Evolutionary conservation across 1,139 yeast species (phyloP).

Genomic region (Suhomyces atakaporum): DNA sequence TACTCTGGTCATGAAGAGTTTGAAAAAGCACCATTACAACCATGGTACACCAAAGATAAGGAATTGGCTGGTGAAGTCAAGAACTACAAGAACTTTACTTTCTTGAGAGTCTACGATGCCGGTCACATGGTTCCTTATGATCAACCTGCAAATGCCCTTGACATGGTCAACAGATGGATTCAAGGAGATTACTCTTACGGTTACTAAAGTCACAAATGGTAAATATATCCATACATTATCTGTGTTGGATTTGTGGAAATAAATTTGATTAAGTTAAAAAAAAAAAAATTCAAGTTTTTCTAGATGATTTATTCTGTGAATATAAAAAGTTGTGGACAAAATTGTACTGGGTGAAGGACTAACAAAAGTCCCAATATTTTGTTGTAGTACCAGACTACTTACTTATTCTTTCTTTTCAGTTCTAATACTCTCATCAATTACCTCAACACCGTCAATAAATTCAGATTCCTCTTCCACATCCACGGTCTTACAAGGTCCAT

Average conservation of each 20-base stretch:
- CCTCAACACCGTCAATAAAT: constrained; percentile 10
- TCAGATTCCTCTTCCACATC: constrained; percentile 21
- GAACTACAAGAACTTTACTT: constrained; percentile 55
- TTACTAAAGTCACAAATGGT: not conserved
- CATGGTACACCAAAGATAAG: constrained; percentile 45
- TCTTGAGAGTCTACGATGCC: constrained; percentile 63
- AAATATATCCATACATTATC: too few relatives aligned
- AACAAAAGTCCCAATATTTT: too few relatives aligned
- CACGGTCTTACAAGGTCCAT: constrained; percentile 48
- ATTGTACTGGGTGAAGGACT: too few relatives aligned
- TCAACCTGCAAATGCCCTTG: constrained; percentile 73
- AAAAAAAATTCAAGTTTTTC: too few relatives aligned
- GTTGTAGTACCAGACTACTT: too few relatives aligned
- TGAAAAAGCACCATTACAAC: constrained; percentile 30
- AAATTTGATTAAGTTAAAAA: too few relatives aligned
- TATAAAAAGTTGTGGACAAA: too few relatives aligned
- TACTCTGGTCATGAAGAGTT: constrained; percentile 31
- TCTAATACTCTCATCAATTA: too few relatives aligned
- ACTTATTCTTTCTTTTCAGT: not conserved
- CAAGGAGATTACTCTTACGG: constrained; percentile 43
- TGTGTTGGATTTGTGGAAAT: too few relatives aligned
- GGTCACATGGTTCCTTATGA: constrained; percentile 83
- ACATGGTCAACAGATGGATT: constrained; percentile 81
- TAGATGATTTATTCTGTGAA: too few relatives aligned
- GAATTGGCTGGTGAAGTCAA: constrained; percentile 62